phyloP scores from a whole-genome alignment of 176 grass and related monocot genomes.

The Phragmites australis region DNA sequence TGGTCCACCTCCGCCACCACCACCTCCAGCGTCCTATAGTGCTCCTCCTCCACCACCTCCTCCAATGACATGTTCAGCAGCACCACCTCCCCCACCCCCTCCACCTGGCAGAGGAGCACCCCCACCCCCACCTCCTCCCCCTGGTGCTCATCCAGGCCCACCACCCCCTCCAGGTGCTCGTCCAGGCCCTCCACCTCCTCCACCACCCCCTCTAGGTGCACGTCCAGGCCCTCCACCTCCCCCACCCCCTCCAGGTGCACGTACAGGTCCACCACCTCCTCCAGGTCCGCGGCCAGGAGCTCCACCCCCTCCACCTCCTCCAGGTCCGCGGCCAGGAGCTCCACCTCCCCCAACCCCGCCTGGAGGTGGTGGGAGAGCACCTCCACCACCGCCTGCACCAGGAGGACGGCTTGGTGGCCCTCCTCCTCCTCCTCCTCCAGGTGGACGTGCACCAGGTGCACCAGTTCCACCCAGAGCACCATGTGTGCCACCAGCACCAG shows the following conservation, averaged over 20 bases:
- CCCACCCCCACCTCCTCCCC: slow-evolving; percentile 28
- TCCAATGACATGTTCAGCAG: background rate
- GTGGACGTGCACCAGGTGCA: slow-evolving; percentile 56
- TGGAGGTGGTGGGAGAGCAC: slow-evolving; percentile 52
- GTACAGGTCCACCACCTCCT: slow-evolving; percentile 33
- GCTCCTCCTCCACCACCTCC: slow-evolving; percentile 19
- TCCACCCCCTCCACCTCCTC: slow-evolving; percentile 55
- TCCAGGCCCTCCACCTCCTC: slow-evolving; percentile 8
- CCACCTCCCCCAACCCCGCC: slow-evolving; percentile 65
- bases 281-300: background rate
- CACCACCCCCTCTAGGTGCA: slow-evolving; percentile 15
- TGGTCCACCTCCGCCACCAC: slow-evolving; percentile 30
- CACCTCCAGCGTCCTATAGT: background rate
- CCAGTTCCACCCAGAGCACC: slow-evolving; percentile 83
- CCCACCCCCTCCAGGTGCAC: slow-evolving; percentile 8
- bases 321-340: slow-evolving; percentile 33
- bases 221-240: slow-evolving; percentile 27
- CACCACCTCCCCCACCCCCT: background rate
- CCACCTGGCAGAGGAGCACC: slow-evolving; percentile 5
- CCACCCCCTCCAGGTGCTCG: background rate
- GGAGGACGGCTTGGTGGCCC: slow-evolving; percentile 45
- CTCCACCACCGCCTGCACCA: slow-evolving; percentile 75
- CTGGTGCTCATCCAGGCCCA: background rate
- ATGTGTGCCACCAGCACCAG: slow-evolving; percentile 68
- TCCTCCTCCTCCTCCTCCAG: slow-evolving; percentile 64